Evolutionary conservation across 2,329 filamentous ascomycete species (phyloP), one percentile per base, ranked within the genome.

Genomic region (Fusarium sp.): DNA sequence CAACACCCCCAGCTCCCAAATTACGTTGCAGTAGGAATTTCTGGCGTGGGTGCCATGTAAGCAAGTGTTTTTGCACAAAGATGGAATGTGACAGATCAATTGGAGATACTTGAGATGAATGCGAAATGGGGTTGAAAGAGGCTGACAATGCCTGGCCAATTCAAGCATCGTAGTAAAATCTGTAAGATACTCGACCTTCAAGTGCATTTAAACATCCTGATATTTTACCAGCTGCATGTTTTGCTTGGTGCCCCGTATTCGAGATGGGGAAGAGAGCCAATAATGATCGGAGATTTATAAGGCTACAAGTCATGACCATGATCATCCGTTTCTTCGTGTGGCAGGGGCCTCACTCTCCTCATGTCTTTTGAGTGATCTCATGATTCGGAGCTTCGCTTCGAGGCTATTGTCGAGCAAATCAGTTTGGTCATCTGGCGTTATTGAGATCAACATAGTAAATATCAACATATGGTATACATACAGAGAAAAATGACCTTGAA

Each of bases 281-380:
- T 15, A 41, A 23, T 58, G 35, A 49, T 18, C 31, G 27, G 18
- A 45, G 18, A 18, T n/a, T 49, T 39, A 43, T 59, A 23, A 56
- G 23, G 10, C 20, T n/a, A 40, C 39, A n/a, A 63, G 36, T 43
- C 61, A 59, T 54, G 60, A 69, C 43, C 59, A 52, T 51, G 59
- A 67, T 68, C 47, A 54, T 53, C 37, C 40, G 43, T 43, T 66
- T 45, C 33, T 47, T 42, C 49, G 33, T 53, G 25, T 48, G 55
- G 23, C 56, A 57, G 49, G 48, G 47, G 50, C 50, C 46, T 67
- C 23, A 55, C 31, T 60, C 25, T 25, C 25, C 7, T 25, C 25
- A 9, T n/a, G 39, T 37, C 46, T n/a, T 36, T 45, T 43, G 27
- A 29, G 25, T 40, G 27, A 31, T 55, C 58, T 62, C 41, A 47